phyloP scores from a whole-genome alignment of 2,329 filamentous ascomycete species.

The Phaeosphaeriaceae sp. region DNA sequence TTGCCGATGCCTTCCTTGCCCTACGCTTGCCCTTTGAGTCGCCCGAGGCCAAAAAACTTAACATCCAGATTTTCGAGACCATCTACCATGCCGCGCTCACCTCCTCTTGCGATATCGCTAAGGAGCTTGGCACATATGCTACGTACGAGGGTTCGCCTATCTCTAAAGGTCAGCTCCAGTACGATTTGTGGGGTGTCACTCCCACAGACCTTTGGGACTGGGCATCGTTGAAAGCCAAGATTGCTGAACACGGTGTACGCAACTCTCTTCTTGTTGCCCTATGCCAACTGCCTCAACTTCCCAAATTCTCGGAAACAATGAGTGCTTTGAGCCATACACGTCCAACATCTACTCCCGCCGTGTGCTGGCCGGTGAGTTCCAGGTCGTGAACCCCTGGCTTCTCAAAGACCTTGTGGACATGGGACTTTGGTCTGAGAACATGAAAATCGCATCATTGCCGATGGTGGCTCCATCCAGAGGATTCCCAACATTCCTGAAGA shows the following conservation, averaged over 20 bases:
- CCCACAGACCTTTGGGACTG: slow-evolving; percentile 97
- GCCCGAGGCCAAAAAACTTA: slow-evolving; percentile 88
- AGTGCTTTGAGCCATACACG: slow-evolving; percentile 99
- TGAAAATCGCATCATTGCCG: slow-evolving; percentile 99
- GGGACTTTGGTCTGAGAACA: slow-evolving; percentile 97
- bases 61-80: slow-evolving; percentile 99
- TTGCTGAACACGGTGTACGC: slow-evolving; percentile 90
- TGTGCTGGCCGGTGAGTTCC: slow-evolving; percentile 97
- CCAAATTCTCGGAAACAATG: slow-evolving; percentile 98
- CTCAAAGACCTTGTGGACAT: slow-evolving; percentile 98
- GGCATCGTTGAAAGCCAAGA: slow-evolving; percentile 84
- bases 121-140: slow-evolving; percentile 81
- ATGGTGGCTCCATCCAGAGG: slow-evolving; percentile 93
- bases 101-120: slow-evolving; percentile 84
- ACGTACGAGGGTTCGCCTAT: slow-evolving; percentile 93
- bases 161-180: slow-evolving; percentile 94
- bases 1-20: slow-evolving; percentile 97
- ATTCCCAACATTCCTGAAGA: slow-evolving; percentile 96
- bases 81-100: slow-evolving; percentile 97
- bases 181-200: slow-evolving; percentile 97
- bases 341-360: slow-evolving; percentile 99
- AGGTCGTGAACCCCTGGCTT: slow-evolving; percentile 98
- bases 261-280: slow-evolving; percentile 95
- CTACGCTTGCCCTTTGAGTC: slow-evolving; percentile 97
- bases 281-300: slow-evolving; percentile 98